Conservation (phyloP, 2,329 filamentous ascomycete species). For the Aspergillus quadricinctus region DNA sequence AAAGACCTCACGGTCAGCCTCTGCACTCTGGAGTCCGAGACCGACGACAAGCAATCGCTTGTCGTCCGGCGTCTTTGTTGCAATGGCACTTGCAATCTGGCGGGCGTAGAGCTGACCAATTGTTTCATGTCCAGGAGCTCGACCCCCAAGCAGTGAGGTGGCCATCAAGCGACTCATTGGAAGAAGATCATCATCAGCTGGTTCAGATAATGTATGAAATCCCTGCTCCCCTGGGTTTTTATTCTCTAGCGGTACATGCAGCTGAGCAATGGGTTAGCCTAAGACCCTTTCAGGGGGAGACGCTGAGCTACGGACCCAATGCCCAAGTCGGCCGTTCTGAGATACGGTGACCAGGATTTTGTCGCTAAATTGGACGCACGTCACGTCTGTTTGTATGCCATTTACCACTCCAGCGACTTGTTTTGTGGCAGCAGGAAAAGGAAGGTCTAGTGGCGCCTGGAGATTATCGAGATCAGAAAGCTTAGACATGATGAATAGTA, state of each 20-base stretch:
- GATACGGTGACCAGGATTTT: constrained; percentile 87
- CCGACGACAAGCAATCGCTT: constrained; percentile 57
- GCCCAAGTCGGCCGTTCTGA: constrained; percentile 77
- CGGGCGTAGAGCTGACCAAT: constrained; percentile 84
- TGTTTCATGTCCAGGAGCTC: constrained; percentile 72
- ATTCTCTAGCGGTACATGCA: constrained; percentile 32
- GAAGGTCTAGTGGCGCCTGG: constrained; percentile 45
- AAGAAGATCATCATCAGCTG: constrained; percentile 56
- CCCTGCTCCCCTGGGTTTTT: constrained; percentile 33
- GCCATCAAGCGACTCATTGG: constrained; percentile 80
- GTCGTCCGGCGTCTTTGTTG: constrained; percentile 63
- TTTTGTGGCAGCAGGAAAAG: constrained; percentile 65
- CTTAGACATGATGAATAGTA: constrained; percentile 21
- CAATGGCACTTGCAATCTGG: constrained; percentile 78
- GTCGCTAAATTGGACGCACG: constrained; percentile 72
- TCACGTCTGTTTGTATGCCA: constrained; percentile 66
- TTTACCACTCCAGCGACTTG: constrained; percentile 60
- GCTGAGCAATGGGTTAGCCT: constrained; percentile 12
- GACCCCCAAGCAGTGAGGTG: constrained; percentile 79
- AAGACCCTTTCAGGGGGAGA: not conserved
- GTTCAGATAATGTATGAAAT: constrained; percentile 36
- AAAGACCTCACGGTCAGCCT: constrained; percentile 38
- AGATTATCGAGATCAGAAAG: constrained; percentile 20
- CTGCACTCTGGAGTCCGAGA: constrained; percentile 49
- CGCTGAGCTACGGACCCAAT: constrained; percentile 67